Percentiles rank a stretch among this genome's conserved stretches.
Evolutionary conservation across 2,329 filamentous ascomycete species (phyloP).

Genomic region (Alternaria alternata): DNA sequence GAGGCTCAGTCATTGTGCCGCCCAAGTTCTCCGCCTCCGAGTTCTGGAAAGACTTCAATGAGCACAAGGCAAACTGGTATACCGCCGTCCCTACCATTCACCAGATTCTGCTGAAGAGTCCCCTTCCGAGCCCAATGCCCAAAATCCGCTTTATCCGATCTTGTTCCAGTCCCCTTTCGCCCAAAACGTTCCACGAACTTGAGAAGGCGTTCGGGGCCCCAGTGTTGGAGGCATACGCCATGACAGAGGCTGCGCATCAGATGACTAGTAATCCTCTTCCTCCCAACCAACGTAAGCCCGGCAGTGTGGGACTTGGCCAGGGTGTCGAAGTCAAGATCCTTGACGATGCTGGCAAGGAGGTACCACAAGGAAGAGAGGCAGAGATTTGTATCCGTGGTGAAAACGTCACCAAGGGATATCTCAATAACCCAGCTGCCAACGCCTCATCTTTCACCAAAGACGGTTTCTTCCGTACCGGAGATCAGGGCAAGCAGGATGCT

Average conservation of each 20-base stretch:
- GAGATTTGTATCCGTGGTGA: constrained; percentile 85
- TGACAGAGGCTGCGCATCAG: constrained; percentile 89
- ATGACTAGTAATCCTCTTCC: constrained; percentile 74
- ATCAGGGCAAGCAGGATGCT: constrained; percentile 81
- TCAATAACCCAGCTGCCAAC: constrained; percentile 84
- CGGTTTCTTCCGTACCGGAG: constrained; percentile 89
- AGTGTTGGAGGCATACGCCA: constrained; percentile 88
- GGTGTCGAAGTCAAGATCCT: constrained; percentile 84
- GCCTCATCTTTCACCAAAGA: constrained; percentile 73
- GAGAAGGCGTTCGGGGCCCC: constrained; percentile 79
- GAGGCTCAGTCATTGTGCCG: constrained; percentile 82
- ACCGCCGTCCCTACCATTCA: constrained; percentile 93
- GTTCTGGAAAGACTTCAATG: constrained; percentile 81
- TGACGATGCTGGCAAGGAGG: constrained; percentile 71
- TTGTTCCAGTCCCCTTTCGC: constrained; percentile 83
- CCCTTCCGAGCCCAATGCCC: constrained; percentile 72
- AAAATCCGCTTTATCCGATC: constrained; percentile 86
- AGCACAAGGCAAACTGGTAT: constrained; percentile 85
- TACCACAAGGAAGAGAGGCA: constrained; percentile 73
- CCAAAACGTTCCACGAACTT: constrained; percentile 80
- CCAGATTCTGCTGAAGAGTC: constrained; percentile 82
- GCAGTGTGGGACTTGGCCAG: constrained; percentile 82
- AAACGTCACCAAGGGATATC: constrained; percentile 84
- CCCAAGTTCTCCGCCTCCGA: constrained; percentile 80
- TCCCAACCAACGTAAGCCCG: constrained; percentile 78